These are phyloP conservation scores for Phytophthora nicotianae DNA, from an alignment of 352 stramenopile genomes.

Conservation along the genomic window DNA sequence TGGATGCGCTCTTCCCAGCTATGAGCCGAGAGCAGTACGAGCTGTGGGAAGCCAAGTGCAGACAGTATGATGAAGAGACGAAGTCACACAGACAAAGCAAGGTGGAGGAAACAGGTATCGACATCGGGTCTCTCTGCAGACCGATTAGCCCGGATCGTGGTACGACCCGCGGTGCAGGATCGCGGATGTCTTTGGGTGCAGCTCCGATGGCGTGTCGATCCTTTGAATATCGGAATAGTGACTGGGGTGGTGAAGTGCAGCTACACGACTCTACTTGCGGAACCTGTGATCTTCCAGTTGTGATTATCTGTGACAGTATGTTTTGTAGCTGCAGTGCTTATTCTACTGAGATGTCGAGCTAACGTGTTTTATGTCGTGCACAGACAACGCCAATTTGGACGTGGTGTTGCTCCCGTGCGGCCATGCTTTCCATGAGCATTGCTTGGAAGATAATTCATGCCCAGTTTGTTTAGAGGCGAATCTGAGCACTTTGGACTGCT, in stretches of 20 bases:
- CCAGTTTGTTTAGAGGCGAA: slow-evolving; percentile 70
- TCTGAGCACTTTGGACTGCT: slow-evolving; percentile 54
- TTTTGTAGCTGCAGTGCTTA: slow-evolving; percentile 12
- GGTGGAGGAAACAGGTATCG: slow-evolving; percentile 8
- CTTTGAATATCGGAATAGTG: slow-evolving; percentile 86
- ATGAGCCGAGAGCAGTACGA: slow-evolving; percentile 57
- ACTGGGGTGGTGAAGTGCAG: slow-evolving; percentile 88
- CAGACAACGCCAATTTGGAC: slow-evolving; percentile 81
- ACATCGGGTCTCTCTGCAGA: slow-evolving; percentile 10
- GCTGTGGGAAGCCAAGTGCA: slow-evolving; percentile 59
- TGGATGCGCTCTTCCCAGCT: slow-evolving; percentile 40
- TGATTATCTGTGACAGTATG: slow-evolving; percentile 82
- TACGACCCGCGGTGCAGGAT: slow-evolving; percentile 11
- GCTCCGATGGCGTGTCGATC: slow-evolving; percentile 42
- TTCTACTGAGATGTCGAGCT: not conserved
- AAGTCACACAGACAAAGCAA: slow-evolving; percentile 20
- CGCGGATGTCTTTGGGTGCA: slow-evolving; percentile 15
- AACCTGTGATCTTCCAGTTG: slow-evolving; percentile 76
- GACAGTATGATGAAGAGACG: slow-evolving; percentile 52
- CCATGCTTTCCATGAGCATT: slow-evolving; percentile 77
- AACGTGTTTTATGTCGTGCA: slow-evolving; percentile 17
- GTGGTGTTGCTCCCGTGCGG: slow-evolving; percentile 78
- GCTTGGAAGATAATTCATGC: slow-evolving; percentile 65
- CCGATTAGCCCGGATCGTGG: slow-evolving; percentile 12
- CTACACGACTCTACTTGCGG: slow-evolving; percentile 81